These are phyloP conservation scores for Pezicula carpinea DNA, from an alignment of 2,329 filamentous ascomycete species.

Conservation along the genomic window DNA sequence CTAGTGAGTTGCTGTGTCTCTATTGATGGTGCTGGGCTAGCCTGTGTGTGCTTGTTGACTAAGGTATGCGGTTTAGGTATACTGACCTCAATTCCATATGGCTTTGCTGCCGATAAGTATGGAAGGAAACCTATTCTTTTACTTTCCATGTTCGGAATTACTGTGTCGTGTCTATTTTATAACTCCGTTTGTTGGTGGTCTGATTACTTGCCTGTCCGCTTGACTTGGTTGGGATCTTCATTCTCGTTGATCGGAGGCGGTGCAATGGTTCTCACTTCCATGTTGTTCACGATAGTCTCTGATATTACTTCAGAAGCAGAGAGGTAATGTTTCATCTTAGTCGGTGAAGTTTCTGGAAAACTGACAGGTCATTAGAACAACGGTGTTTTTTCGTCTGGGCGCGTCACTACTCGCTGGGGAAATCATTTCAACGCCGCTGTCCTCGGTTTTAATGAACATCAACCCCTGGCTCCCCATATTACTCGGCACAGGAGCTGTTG, in stretches of 20 bases:
- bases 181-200: constrained; percentile 10
- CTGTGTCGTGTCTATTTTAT: constrained; percentile 2
- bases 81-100: constrained; percentile 38
- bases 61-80: constrained; percentile 40
- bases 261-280: constrained; percentile 24
- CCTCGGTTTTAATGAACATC: constrained; percentile 29
- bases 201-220: constrained; percentile 14
- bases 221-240: constrained; percentile 27
- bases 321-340: constrained; percentile 1
- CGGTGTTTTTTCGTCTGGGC: constrained; percentile 25
- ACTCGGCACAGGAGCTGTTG: constrained; percentile 5
- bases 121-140: constrained; percentile 11
- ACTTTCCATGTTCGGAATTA: constrained; percentile 6
- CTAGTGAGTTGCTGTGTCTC: constrained; percentile 30
- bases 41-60: not conserved
- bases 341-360: not conserved
- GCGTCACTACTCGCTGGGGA: constrained; percentile 24
- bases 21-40: not conserved
- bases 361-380: constrained; percentile 17
- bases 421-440: constrained; percentile 29
- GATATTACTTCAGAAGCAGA: constrained; percentile 32
- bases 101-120: constrained; percentile 12
- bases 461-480: constrained; percentile 10
- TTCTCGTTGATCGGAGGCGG: constrained; percentile 29
- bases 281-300: constrained; percentile 29